These are phyloP conservation scores for Prunus campanulata DNA, from an alignment of 306 rosid species.

Conservation along the genomic window DNA sequence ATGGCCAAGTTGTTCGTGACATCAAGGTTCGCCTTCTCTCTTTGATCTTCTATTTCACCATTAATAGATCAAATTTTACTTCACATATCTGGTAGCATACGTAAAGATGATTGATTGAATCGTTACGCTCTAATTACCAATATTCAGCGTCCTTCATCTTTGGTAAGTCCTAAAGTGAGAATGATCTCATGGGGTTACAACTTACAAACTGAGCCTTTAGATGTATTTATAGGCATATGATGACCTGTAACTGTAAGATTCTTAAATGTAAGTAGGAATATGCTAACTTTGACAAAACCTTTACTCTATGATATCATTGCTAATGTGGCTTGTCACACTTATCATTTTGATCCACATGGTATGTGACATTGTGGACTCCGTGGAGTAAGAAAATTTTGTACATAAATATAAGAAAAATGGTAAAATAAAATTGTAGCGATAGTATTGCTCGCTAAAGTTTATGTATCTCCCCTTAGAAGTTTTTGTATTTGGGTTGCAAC, in stretches of 20 bases:
- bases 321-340: not conserved
- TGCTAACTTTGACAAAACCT: not conserved
- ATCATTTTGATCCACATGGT: not conserved
- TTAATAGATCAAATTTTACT: not conserved
- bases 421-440: not conserved
- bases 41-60: not conserved
- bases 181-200: not conserved
- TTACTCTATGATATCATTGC: not conserved
- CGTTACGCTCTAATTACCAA: not conserved
- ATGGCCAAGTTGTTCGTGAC: slow-evolving; percentile 45
- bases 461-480: not conserved
- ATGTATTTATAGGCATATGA: too few relatives aligned
- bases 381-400: not conserved
- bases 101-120: not conserved
- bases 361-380: not conserved
- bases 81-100: not conserved
- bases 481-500: not conserved
- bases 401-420: not conserved
- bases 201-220: not conserved
- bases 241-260: not conserved
- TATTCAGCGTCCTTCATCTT: not conserved
- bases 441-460: not conserved
- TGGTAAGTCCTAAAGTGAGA: not conserved
- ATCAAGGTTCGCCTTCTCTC: slow-evolving; percentile 55
- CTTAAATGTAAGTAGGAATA: too few relatives aligned